A percentile compares a stretch with the other conserved stretches of the same genome.
Evolutionary conservation across 2,329 filamentous ascomycete species (phyloP).

Genomic region (Cordyceps farinosa): DNA sequence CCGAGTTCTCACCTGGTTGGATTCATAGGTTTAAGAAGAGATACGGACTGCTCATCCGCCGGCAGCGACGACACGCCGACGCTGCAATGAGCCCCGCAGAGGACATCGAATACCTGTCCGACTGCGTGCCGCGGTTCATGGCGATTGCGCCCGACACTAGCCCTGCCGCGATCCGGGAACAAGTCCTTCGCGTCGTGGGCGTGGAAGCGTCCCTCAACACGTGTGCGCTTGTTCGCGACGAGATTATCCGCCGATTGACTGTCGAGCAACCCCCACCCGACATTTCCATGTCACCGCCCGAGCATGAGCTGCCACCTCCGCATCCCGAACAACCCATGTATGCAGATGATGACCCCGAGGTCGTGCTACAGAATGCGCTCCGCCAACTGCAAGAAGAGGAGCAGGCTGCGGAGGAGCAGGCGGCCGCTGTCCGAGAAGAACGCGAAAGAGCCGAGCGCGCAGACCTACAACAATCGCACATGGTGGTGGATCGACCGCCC

Average conservation of each 20-base stretch:
- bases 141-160: constrained; percentile 55
- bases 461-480: constrained; percentile 26
- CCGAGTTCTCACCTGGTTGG: constrained; percentile 62
- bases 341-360: constrained; percentile 53
- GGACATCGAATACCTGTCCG: constrained; percentile 58
- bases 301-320: constrained; percentile 22
- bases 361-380: constrained; percentile 57
- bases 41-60: constrained; percentile 55
- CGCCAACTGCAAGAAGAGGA: constrained; percentile 58
- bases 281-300: background rate
- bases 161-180: constrained; percentile 56
- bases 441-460: constrained; percentile 46
- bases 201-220: constrained; percentile 51
- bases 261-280: background rate
- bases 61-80: constrained; percentile 51
- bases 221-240: constrained; percentile 57
- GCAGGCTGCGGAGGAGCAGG: constrained; percentile 55
- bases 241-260: constrained; percentile 45
- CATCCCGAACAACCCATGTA: constrained; percentile 34
- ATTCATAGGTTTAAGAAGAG: constrained; percentile 63
- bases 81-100: constrained; percentile 47
- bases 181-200: constrained; percentile 52
- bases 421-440: constrained; percentile 51
- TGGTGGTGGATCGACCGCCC: constrained; percentile 32
- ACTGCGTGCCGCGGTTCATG: constrained; percentile 59